phyloP scores from a whole-genome alignment of 768 basidiomycete species.

The Mycena kentingensis region DNA sequence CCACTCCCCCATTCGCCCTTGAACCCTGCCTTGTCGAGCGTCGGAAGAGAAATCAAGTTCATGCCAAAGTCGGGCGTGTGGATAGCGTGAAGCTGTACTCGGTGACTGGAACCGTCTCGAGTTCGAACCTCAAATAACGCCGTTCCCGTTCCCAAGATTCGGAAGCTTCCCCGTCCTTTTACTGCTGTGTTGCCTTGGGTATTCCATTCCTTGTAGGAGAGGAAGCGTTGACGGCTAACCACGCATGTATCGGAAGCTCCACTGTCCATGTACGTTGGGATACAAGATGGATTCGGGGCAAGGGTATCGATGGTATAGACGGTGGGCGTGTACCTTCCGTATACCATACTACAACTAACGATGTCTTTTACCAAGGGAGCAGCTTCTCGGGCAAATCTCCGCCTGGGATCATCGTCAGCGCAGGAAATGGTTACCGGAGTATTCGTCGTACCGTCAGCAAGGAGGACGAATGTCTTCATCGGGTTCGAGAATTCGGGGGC shows the following conservation, averaged over 20 bases:
- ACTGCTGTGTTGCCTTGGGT: not conserved
- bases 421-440: too few relatives aligned
- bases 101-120: not conserved
- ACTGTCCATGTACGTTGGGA: not conserved
- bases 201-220: not conserved
- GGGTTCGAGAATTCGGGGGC: too few relatives aligned
- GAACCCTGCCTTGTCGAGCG: not conserved
- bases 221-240: not conserved
- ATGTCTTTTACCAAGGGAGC: too few relatives aligned
- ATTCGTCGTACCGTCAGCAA: too few relatives aligned
- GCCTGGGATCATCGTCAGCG: too few relatives aligned
- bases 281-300: not conserved
- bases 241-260: not conserved
- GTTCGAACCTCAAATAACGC: not conserved
- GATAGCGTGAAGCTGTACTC: not conserved
- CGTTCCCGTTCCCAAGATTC: not conserved
- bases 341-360: constrained; percentile 12
- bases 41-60: not conserved
- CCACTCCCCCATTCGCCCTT: not conserved
- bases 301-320: not conserved
- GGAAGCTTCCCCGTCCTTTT: not conserved
- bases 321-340: not conserved
- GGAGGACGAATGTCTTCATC: too few relatives aligned
- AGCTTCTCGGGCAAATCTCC: too few relatives aligned
- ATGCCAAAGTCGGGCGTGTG: not conserved